These are phyloP conservation scores for Larix kaempferi DNA, from an alignment of 75 land plant species.

Conservation along the genomic window DNA sequence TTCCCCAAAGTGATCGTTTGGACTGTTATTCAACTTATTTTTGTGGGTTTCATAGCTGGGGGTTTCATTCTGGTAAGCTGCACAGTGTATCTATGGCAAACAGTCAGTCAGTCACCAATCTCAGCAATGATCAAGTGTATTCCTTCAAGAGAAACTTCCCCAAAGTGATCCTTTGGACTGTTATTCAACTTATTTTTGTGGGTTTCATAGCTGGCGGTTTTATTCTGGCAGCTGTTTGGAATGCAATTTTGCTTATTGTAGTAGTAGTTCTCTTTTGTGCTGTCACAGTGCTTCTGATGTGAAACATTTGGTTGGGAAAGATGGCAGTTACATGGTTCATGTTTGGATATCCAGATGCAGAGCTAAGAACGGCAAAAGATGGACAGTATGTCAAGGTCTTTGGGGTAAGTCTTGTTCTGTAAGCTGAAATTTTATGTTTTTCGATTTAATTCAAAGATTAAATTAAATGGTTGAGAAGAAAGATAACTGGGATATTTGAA, in stretches of 20 bases:
- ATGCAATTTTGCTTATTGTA: constrained; percentile 37
- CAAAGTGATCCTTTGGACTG: constrained; percentile 31
- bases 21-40: no score
- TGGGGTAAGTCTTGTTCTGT: constrained; percentile 30
- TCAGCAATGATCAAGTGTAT: constrained; percentile 22
- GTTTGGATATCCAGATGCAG: constrained; percentile 27
- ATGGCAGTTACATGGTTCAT: constrained; percentile 30
- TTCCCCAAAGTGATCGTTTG: no score
- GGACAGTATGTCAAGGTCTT: constrained; percentile 53
- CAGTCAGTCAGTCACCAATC: constrained; percentile 24
- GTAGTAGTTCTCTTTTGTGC: constrained; percentile 30
- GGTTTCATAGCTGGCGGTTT: constrained; percentile 50
- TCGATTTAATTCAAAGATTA: not conserved
- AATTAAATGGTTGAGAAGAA: not conserved
- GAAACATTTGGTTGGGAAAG: constrained; percentile 42
- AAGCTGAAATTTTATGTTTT: not conserved
- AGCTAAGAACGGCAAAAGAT: constrained; percentile 37
- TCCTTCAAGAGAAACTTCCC: constrained; percentile 40
- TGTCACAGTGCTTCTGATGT: constrained; percentile 20
- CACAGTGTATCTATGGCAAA: not conserved
- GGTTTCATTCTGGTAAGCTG: constrained; percentile 16
- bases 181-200: constrained; percentile 39
- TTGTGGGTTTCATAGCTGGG: no score
- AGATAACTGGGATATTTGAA: not conserved
- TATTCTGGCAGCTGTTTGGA: constrained; percentile 44